These are phyloP conservation scores for Thinopyrum obtusiflorum DNA, from an alignment of 202 grass and related monocot species.

Conservation along the genomic window DNA sequence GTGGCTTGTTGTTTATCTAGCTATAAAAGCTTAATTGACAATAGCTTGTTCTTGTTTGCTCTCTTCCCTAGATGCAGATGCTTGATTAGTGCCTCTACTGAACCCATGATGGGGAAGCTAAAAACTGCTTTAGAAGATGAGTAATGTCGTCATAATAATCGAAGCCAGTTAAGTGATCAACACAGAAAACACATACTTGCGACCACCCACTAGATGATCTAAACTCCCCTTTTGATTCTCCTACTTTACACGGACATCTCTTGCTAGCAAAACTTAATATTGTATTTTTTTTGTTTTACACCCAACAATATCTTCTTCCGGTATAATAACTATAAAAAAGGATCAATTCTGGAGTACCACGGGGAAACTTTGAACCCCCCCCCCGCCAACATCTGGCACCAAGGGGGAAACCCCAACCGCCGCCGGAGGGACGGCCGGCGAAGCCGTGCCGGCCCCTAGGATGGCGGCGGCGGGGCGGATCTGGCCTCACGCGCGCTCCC, in stretches of 20 bases:
- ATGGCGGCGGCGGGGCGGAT: no score
- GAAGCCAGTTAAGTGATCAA: neutral
- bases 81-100: neutral
- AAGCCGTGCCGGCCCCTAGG: no score
- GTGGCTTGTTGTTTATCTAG: constrained; percentile 22
- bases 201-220: neutral
- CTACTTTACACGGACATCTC: neutral
- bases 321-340: neutral
- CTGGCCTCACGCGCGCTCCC: no score
- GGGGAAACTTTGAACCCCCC: no score
- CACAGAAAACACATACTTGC: neutral
- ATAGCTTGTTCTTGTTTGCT: neutral
- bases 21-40: constrained; percentile 1
- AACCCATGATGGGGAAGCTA: neutral
- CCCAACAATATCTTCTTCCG: neutral
- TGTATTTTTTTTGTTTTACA: neutral
- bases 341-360: no score
- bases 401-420: no score
- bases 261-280: neutral
- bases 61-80: neutral
- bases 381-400: no score
- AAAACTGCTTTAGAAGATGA: constrained; percentile 22
- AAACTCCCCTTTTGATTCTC: neutral
- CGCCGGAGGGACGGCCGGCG: no score
- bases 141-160: neutral